Conservation (phyloP, 495 filamentous ascomycete species). For the Podospora sp. region DNA sequence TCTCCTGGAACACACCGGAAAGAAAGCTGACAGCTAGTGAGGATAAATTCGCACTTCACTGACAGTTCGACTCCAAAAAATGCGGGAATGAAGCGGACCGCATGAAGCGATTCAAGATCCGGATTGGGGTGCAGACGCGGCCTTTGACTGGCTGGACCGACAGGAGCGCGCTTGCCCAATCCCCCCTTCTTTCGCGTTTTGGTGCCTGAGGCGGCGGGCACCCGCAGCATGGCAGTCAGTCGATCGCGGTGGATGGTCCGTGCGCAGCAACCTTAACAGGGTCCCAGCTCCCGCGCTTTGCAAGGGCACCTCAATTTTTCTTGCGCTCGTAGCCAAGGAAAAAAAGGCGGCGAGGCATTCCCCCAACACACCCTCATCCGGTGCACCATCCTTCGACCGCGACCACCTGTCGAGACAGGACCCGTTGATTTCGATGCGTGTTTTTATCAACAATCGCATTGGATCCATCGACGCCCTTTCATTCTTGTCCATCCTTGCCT, state of each 20-base stretch:
- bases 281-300: slow-evolving; percentile 23
- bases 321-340: slow-evolving; percentile 21
- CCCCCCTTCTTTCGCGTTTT: not conserved
- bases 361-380: slow-evolving; percentile 23
- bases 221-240: slow-evolving; percentile 9
- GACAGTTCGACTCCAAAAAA: not conserved
- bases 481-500: slow-evolving; percentile 6
- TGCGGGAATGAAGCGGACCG: not conserved
- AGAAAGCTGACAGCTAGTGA: too few relatives aligned
- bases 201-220: slow-evolving; percentile 17
- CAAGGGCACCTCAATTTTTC: slow-evolving; percentile 23
- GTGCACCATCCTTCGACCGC: slow-evolving; percentile 25
- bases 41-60: not conserved
- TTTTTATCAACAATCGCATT: slow-evolving; percentile 23
- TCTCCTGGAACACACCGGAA: too few relatives aligned
- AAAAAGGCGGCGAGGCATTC: slow-evolving; percentile 18
- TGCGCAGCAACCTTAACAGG: slow-evolving; percentile 6
- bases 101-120: not conserved
- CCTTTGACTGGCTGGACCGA: slow-evolving; percentile 1
- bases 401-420: slow-evolving; percentile 22
- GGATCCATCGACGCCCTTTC: slow-evolving; percentile 18
- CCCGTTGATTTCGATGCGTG: slow-evolving; percentile 24
- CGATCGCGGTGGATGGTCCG: slow-evolving; percentile 14
- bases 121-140: slow-evolving; percentile 5
- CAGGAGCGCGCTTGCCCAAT: slow-evolving; percentile 8